phyloP scores from a whole-genome alignment of 306 rosid species.

The Cicer bijugum region DNA sequence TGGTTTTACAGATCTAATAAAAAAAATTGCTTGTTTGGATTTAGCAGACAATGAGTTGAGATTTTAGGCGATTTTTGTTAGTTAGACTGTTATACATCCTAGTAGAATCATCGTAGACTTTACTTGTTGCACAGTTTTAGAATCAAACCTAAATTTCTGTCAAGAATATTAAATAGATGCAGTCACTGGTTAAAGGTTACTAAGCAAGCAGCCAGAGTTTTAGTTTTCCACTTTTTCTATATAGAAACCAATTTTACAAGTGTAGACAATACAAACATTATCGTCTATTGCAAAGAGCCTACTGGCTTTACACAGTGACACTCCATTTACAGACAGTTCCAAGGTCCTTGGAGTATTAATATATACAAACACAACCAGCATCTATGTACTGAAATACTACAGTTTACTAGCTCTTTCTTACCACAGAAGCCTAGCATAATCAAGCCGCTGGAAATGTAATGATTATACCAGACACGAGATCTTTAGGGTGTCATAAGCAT shows the following conservation, averaged over 20 bases:
- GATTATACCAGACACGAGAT: not conserved
- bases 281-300: slow-evolving; percentile 13
- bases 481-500: slow-evolving; percentile 54
- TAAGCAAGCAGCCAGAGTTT: slow-evolving; percentile 4
- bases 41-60: not conserved
- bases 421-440: not conserved
- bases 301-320: not conserved
- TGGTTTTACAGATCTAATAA: not conserved
- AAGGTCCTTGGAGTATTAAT: slow-evolving; percentile 13
- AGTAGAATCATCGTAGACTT: slow-evolving; percentile 8
- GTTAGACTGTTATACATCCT: not conserved
- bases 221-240: not conserved
- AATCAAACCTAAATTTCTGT: slow-evolving; percentile 21
- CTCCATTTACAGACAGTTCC: slow-evolving; percentile 7
- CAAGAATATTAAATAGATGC: not conserved
- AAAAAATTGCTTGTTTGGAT: slow-evolving; percentile 23
- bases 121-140: not conserved
- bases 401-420: slow-evolving; percentile 3
- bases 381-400: slow-evolving; percentile 23
- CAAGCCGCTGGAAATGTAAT: slow-evolving; percentile 3
- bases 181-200: not conserved
- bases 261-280: slow-evolving; percentile 31
- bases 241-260: slow-evolving; percentile 25
- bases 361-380: slow-evolving; percentile 38
- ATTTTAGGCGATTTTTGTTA: slow-evolving; percentile 1